Percentiles rank a stretch among this genome's conserved stretches.
Evolutionary conservation across 768 basidiomycete genomes (phyloP).

Genomic region (Russula sp.): DNA sequence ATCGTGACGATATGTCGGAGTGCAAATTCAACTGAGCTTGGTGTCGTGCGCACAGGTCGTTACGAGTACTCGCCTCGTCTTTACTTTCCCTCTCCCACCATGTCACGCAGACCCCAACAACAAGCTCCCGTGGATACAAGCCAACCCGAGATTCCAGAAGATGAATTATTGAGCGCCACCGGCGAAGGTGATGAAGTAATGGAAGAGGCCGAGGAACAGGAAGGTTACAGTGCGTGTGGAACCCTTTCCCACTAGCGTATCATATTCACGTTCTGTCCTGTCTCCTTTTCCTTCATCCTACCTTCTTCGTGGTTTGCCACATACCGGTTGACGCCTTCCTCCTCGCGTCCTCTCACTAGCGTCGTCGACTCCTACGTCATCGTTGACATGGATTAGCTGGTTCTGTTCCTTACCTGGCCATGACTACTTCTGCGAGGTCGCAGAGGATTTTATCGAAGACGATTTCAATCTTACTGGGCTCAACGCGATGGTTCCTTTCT

Average conservation of each 20-base stretch:
- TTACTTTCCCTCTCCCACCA: slow-evolving; percentile 14
- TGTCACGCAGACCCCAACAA: slow-evolving; percentile 32
- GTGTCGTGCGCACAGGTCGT: neutral
- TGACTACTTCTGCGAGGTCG: slow-evolving; percentile 97
- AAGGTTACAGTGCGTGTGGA: slow-evolving; percentile 66
- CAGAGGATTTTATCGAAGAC: slow-evolving; percentile 98
- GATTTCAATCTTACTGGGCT: slow-evolving; percentile 98
- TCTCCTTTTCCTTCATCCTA: neutral
- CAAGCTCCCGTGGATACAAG: slow-evolving; percentile 35
- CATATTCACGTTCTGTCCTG: slow-evolving; percentile 9
- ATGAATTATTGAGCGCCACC: slow-evolving; percentile 51
- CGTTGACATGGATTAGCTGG: slow-evolving; percentile 94
- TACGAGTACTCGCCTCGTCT: neutral
- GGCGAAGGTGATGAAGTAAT: slow-evolving; percentile 70
- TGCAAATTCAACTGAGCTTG: slow-evolving; percentile 6
- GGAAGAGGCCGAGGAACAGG: slow-evolving; percentile 60
- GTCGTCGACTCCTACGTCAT: slow-evolving; percentile 85
- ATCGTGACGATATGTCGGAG: slow-evolving; percentile 15
- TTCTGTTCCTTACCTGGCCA: slow-evolving; percentile 93
- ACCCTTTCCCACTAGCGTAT: slow-evolving; percentile 8
- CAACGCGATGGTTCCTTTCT: slow-evolving; percentile 95
- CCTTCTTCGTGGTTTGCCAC: neutral
- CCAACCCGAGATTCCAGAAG: slow-evolving; percentile 50
- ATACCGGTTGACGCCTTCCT: neutral
- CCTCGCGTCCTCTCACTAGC: slow-evolving; percentile 37